Evolutionary conservation across 345 rosid genomes (phyloP).

Genomic region (Heritiera fomes): DNA sequence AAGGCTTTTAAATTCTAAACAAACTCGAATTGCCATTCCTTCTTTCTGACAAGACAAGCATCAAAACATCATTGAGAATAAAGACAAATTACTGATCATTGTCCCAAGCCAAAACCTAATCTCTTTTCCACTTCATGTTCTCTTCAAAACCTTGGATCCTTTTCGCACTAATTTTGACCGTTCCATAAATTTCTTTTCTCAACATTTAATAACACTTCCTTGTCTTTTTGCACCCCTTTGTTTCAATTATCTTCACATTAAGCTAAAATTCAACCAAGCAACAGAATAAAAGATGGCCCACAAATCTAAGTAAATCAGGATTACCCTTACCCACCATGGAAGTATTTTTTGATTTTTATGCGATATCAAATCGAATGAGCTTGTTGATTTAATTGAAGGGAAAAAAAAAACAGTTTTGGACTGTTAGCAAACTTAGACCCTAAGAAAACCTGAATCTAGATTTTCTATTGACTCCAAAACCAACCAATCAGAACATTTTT

Average conservation of each 20-base stretch:
- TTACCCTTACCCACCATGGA: neutral
- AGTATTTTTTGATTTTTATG: neutral
- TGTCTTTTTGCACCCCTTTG: neutral
- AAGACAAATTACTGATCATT: neutral
- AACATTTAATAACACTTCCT: neutral
- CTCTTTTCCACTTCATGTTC: too few species aligned
- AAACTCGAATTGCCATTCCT: neutral
- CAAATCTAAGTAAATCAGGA: conserved; percentile 7
- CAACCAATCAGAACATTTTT: neutral
- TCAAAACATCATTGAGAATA: neutral
- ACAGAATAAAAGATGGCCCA: neutral
- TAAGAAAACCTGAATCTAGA: neutral
- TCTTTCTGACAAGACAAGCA: neutral
- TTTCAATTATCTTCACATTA: neutral
- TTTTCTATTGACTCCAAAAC: neutral
- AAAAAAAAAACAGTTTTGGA: too few species aligned
- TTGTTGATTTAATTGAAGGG: neutral
- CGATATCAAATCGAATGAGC: neutral
- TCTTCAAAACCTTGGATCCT: neutral
- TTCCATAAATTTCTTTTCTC: neutral
- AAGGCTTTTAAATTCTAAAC: neutral
- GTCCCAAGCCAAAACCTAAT: neutral
- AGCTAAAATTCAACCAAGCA: neutral
- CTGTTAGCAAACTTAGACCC: conserved; percentile 8
- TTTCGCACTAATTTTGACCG: neutral